phyloP scores from a whole-genome alignment of 2,329 filamentous ascomycete species.

The Sclerotinia nivalis region DNA sequence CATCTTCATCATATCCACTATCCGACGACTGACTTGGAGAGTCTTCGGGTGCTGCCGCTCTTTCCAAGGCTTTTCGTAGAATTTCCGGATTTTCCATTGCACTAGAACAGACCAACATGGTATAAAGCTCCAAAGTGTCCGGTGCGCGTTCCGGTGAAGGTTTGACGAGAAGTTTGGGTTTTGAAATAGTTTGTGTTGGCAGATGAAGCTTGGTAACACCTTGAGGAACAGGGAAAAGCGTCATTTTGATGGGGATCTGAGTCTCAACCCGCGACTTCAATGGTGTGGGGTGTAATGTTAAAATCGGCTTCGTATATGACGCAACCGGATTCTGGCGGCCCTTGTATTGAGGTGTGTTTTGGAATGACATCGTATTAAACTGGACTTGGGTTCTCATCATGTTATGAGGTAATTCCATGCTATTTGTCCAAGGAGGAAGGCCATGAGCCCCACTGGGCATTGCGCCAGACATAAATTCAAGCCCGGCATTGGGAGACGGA shows the following conservation, averaged over 20 bases:
- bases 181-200: constrained; percentile 87
- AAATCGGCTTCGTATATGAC: constrained; percentile 42
- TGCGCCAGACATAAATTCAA: constrained; percentile 45
- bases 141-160: constrained; percentile 63
- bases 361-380: constrained; percentile 29
- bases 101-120: constrained; percentile 86
- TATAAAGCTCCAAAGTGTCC: constrained; percentile 77
- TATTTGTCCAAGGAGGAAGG: constrained; percentile 43
- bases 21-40: constrained; percentile 25
- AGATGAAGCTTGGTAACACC: constrained; percentile 81
- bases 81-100: constrained; percentile 76
- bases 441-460: constrained; percentile 36
- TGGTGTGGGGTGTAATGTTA: constrained; percentile 67
- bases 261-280: constrained; percentile 93
- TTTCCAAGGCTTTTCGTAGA: constrained; percentile 59
- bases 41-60: constrained; percentile 44
- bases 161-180: constrained; percentile 85
- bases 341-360: constrained; percentile 31
- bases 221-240: constrained; percentile 70
- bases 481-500: constrained; percentile 48
- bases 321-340: constrained; percentile 33
- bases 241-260: constrained; percentile 86
- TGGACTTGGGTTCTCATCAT: constrained; percentile 27
- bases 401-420: constrained; percentile 29
- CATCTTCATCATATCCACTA: constrained; percentile 44